Evolutionary conservation across 2,329 filamentous ascomycete genomes (phyloP).

Genomic region (Incumbomyces delicatus): DNA sequence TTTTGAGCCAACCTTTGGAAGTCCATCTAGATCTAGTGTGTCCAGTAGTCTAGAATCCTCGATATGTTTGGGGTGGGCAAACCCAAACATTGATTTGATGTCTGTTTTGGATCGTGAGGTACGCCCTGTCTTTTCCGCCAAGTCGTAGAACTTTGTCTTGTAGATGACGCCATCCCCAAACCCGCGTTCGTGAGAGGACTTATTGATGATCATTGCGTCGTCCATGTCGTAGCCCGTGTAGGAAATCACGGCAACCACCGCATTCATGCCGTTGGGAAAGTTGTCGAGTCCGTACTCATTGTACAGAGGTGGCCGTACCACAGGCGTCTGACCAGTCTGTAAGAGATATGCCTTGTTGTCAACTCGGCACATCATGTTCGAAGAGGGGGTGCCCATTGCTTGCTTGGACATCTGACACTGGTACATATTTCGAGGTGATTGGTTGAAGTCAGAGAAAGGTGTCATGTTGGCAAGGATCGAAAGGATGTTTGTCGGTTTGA

Average conservation of each 20-base stretch:
- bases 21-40: conserved; percentile 75
- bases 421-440: conserved; percentile 98
- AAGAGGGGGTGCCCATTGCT: conserved; percentile 93
- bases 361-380: conserved; percentile 73
- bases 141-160: conserved; percentile 86
- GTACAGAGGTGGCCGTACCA: conserved; percentile 84
- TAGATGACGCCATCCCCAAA: conserved; percentile 95
- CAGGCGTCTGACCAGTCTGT: conserved; percentile 90
- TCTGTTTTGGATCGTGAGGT: conserved; percentile 57
- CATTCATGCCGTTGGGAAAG: conserved; percentile 93
- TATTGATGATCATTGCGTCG: conserved; percentile 99
- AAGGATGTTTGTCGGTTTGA: conserved; percentile 88
- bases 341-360: conserved; percentile 96
- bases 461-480: conserved; percentile 98
- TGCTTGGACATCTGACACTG: conserved; percentile 99
- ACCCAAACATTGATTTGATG: conserved; percentile 78
- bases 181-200: conserved; percentile 87
- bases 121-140: conserved; percentile 56
- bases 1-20: conserved; percentile 69
- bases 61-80: conserved; percentile 46
- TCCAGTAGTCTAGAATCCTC: conserved; percentile 61
- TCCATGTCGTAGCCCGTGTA: conserved; percentile 99
- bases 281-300: conserved; percentile 96
- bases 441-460: conserved; percentile 97
- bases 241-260: conserved; percentile 92